Conservation (phyloP, 805 yeast species). For the Candida pini region DNA sequence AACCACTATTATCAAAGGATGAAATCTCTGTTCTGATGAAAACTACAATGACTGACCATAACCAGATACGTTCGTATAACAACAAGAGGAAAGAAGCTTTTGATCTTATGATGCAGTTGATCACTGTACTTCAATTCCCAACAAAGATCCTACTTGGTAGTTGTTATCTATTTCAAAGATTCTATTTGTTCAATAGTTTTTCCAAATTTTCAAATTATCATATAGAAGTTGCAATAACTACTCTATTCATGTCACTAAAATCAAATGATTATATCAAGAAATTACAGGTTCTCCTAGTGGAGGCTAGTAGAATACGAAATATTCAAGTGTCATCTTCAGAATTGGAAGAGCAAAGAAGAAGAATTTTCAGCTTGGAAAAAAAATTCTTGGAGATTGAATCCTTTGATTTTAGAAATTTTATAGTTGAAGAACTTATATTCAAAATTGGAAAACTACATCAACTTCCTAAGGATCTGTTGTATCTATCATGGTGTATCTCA, state of each 20-base stretch:
- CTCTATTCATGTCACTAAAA: conserved; percentile 67
- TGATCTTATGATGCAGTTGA: conserved; percentile 47
- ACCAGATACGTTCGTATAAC: conserved; percentile 17
- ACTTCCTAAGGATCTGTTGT: conserved; percentile 41
- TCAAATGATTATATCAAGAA: conserved; percentile 83
- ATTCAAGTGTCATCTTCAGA: conserved; percentile 20
- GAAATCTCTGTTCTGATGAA: conserved; percentile 23
- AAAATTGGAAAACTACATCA: conserved; percentile 49
- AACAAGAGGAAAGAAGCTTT: conserved; percentile 35
- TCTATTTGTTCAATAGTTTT: conserved; percentile 58
- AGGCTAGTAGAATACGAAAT: conserved; percentile 34
- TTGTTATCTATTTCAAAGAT: conserved; percentile 68
- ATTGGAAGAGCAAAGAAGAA: conserved; percentile 52
- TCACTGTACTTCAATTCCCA: conserved; percentile 58
- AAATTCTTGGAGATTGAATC: conserved; percentile 69
- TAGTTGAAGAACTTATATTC: conserved; percentile 60
- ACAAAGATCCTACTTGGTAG: conserved; percentile 63
- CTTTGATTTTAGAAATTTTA: conserved; percentile 72
- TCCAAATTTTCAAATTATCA: conserved; percentile 40
- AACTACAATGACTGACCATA: conserved; percentile 13
- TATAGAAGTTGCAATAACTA: conserved; percentile 60
- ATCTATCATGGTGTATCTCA: conserved; percentile 68
- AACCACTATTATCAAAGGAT: conserved; percentile 26
- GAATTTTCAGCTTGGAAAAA: conserved; percentile 58
- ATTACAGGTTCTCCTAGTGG: conserved; percentile 53